phyloP scores from a whole-genome alignment of 1,284 basidiomycete genomes.

The Rhodotorula sp. region DNA sequence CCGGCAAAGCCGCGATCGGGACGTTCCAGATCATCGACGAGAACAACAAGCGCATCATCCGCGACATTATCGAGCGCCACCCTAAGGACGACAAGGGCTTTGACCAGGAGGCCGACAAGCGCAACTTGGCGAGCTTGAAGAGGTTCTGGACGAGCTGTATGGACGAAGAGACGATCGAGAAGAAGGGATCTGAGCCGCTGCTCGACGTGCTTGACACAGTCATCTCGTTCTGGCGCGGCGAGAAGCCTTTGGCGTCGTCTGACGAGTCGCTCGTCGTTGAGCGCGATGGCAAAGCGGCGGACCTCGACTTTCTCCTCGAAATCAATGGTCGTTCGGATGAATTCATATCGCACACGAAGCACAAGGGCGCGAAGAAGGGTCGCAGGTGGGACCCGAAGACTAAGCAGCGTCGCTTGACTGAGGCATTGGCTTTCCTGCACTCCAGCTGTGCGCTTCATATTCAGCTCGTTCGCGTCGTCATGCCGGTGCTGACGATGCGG shows the following conservation, averaged over 20 bases:
- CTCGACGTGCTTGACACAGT: constrained; percentile 52
- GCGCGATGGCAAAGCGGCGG: constrained; percentile 51
- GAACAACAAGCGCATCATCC: constrained; percentile 48
- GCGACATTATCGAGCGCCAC: constrained; percentile 55
- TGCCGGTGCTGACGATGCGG: too few relatives aligned
- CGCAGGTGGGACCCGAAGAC: constrained; percentile 30
- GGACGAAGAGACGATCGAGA: constrained; percentile 60
- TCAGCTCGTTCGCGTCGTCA: too few relatives aligned
- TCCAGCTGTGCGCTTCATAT: constrained; percentile 58
- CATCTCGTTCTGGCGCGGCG: constrained; percentile 47
- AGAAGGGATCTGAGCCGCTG: constrained; percentile 53
- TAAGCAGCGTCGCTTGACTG: constrained; percentile 62
- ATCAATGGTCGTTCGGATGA: neutral
- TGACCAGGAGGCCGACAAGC: constrained; percentile 56
- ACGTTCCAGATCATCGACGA: constrained; percentile 51
- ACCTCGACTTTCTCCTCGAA: constrained; percentile 14
- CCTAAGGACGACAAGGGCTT: constrained; percentile 21
- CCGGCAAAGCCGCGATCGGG: constrained; percentile 68
- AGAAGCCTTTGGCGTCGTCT: neutral
- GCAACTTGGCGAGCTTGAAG: constrained; percentile 74
- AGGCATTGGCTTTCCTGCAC: constrained; percentile 81
- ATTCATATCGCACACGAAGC: neutral
- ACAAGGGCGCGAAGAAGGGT: constrained; percentile 2
- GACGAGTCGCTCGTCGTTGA: neutral
- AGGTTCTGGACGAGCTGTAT: constrained; percentile 79